phyloP scores from a whole-genome alignment of 2,329 filamentous ascomycete species.

The Penicillium glabrum region DNA sequence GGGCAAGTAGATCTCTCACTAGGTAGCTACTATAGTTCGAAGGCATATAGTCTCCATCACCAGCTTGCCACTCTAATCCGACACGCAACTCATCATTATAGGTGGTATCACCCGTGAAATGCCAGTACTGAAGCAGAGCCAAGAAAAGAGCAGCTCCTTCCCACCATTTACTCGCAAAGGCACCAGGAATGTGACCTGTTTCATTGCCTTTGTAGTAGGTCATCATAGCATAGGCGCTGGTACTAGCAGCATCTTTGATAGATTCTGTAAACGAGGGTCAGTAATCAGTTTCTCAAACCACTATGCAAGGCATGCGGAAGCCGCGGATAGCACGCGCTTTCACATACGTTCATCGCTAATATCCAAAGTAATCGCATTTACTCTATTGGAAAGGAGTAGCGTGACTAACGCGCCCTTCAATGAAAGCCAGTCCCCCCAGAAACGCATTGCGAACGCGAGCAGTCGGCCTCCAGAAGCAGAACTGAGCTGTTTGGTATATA shows the following conservation, averaged over 20 bases:
- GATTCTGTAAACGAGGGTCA: slow-evolving; percentile 29
- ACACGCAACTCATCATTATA: slow-evolving; percentile 69
- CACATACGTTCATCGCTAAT: slow-evolving; percentile 3
- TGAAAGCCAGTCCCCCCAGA: background rate
- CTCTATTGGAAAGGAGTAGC: background rate
- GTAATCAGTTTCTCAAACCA: background rate
- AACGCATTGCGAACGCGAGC: background rate
- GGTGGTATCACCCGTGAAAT: slow-evolving; percentile 68
- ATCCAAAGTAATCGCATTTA: slow-evolving; percentile 3
- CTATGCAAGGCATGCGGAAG: background rate
- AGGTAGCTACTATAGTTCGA: slow-evolving; percentile 40
- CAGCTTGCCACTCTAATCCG: slow-evolving; percentile 70
- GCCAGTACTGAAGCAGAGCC: slow-evolving; percentile 76
- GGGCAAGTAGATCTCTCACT: background rate
- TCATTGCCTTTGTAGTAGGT: slow-evolving; percentile 50
- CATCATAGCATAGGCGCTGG: slow-evolving; percentile 45
- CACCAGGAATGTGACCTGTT: slow-evolving; percentile 46
- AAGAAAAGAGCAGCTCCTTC: slow-evolving; percentile 67
- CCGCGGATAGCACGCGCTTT: background rate
- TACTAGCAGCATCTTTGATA: slow-evolving; percentile 43
- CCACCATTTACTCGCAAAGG: slow-evolving; percentile 57
- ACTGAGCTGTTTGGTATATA: background rate
- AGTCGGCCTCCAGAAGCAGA: background rate
- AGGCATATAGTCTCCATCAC: slow-evolving; percentile 74
- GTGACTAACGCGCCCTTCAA: background rate